Base-by-base conservation (phyloP, 2,329 filamentous ascomycete species). In the Claviceps digitariae region DNA sequence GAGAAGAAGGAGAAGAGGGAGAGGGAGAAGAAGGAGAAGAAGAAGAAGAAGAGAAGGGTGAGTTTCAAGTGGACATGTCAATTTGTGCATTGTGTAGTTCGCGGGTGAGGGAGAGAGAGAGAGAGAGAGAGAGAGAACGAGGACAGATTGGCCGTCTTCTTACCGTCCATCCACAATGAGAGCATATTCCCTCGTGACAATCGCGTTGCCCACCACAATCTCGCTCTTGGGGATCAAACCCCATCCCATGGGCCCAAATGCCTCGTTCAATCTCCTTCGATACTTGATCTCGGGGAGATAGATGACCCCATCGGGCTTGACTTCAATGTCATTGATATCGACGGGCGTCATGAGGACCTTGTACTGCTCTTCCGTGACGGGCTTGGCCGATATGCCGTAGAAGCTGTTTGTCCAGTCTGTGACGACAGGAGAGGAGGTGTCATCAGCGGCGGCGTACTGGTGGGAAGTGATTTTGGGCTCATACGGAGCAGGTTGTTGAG, bases 261-360 rank as follows among this genome's bases (percentile, higher is more conserved):
- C 89, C 62, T 77, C 74, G 68, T 97, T 96, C 62, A 98, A 70
- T 58, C 95, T 91, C 57, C 91, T 76, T 46, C 93, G 76, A 72
- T 98, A 98, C 73, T 97, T 96, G 75, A 98, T 97, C 76, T 98
- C 93, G 13, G 93, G 93, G 55, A 98, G 75, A 67, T 97, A 98
- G 55, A 97, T 75, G 60, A 98, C 91, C 36, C 93, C 93, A 72
- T 98, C 93, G 34, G 93, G 91, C 74, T 98, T 98, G 66, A 98
- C 86, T 74, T 98, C 93, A 53, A 98, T 83, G 69, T 97, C 91
- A 48, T 83, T 77, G 0, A 78, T 71, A 52, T 81, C 72, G 13
- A 95, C 67, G 1, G 83, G 82, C 54, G 79, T 74, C 57, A 86
- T 78, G 48, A 96, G 76, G 21, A 87, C 76, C 17, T 81, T 76